Conservation (phyloP, 225 moss, liverwort and hornwort species). For the Polytrichum commune region DNA sequence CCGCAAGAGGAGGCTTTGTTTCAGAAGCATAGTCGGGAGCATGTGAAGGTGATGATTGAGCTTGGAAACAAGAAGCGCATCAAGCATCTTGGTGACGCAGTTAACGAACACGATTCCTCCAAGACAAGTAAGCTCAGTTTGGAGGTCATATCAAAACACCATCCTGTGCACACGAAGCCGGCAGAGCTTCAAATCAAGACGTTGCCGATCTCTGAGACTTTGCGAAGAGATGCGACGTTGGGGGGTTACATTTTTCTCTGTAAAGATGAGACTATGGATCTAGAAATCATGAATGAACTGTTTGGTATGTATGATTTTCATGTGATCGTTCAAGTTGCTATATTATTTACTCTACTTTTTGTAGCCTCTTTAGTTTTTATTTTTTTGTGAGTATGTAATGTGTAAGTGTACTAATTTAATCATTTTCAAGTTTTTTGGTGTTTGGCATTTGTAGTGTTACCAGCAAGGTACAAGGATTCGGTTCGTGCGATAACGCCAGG, state of each 20-base stretch:
- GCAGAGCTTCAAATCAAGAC: neutral
- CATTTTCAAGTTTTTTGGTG: neutral
- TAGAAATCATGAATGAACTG: neutral
- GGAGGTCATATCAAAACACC: neutral
- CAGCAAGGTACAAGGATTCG: constrained; percentile 5
- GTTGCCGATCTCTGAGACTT: neutral
- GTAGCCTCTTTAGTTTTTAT: neutral
- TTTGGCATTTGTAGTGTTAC: neutral
- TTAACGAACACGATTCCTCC: neutral
- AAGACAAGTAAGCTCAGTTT: too few species aligned
- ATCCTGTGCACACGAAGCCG: neutral
- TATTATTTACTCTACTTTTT: neutral
- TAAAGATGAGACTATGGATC: neutral
- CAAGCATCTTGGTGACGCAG: neutral
- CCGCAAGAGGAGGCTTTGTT: too few species aligned
- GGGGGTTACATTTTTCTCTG: constrained; percentile 7
- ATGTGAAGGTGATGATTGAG: neutral
- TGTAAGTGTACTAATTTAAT: neutral
- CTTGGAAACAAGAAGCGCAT: neutral
- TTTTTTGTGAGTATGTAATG: too few species aligned
- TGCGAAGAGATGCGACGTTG: neutral
- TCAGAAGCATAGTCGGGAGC: neutral
- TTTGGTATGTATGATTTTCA: neutral
- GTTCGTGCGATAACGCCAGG: constrained; percentile 8
- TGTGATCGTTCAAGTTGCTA: too few species aligned